These are phyloP conservation scores for Dendrobium huoshanense DNA, from an alignment of 106 monocot genomes.

Conservation along the genomic window DNA sequence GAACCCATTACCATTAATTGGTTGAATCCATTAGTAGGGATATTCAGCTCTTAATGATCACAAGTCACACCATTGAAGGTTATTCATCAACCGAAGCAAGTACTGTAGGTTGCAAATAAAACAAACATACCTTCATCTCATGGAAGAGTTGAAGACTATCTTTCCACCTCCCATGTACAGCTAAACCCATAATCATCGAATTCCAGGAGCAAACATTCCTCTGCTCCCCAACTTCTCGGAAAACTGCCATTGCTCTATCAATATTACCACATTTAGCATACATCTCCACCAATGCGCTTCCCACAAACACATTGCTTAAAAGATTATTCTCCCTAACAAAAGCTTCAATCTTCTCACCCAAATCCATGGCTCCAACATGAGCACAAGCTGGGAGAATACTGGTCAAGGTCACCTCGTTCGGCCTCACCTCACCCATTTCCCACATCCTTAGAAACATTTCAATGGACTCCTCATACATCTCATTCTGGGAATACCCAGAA, in stretches of 20 bases:
- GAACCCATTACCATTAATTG: too few relatives aligned
- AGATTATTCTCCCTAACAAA: constrained; percentile 44
- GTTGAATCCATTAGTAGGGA: too few relatives aligned
- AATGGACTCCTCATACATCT: constrained; percentile 40
- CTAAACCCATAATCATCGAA: constrained; percentile 72
- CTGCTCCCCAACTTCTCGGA: constrained; percentile 39
- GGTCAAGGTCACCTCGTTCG: constrained; percentile 67
- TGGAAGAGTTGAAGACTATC: constrained; percentile 51
- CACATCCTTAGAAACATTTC: constrained; percentile 49
- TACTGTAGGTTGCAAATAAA: too few relatives aligned
- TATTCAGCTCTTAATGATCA: too few relatives aligned
- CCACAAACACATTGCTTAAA: constrained; percentile 42
- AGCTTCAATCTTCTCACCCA: constrained; percentile 50
- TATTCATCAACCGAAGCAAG: too few relatives aligned
- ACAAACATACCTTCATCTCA: constrained; percentile 34
- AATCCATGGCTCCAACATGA: constrained; percentile 45
- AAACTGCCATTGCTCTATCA: constrained; percentile 32
- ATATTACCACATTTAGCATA: constrained; percentile 70
- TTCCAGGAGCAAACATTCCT: constrained; percentile 75
- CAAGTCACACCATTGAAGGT: too few relatives aligned
- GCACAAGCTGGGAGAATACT: constrained; percentile 69
- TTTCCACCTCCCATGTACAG: constrained; percentile 53
- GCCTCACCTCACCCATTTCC: constrained; percentile 25
- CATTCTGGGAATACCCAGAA: constrained; percentile 56
- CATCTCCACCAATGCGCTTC: constrained; percentile 72